Percentiles rank a stretch among this genome's conserved stretches.
phyloP scores from a whole-genome alignment of 208 protist species.

The Kentomonas sorsogonicus region DNA sequence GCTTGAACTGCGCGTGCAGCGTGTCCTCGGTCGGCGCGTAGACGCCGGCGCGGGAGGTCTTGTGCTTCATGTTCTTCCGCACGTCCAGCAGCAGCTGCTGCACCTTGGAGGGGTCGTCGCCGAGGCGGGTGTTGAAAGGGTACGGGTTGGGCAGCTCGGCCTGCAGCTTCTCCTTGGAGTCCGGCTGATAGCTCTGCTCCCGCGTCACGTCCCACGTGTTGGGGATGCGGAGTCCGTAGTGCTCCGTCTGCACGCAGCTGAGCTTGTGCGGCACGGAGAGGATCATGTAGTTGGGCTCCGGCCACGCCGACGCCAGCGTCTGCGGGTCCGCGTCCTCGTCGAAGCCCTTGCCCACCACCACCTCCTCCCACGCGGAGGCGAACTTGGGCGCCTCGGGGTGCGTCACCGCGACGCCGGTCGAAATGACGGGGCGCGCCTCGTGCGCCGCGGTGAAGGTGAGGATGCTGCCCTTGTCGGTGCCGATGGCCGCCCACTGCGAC shows the following conservation, averaged over 20 bases:
- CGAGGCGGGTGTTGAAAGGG: conserved; percentile 78
- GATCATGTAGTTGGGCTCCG: conserved; percentile 86
- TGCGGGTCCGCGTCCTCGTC: conserved; percentile 22
- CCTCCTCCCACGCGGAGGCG: conserved; percentile 63
- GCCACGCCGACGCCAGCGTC: conserved; percentile 78
- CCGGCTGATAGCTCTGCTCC: conserved; percentile 67
- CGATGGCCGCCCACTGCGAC: conserved; percentile 75
- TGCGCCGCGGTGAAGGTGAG: conserved; percentile 66
- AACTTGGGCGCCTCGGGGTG: conserved; percentile 57
- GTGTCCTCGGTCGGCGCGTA: conserved; percentile 81
- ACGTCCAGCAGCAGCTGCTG: conserved; percentile 65
- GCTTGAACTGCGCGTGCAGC: conserved; percentile 66
- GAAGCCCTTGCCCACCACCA: conserved; percentile 68
- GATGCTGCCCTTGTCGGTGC: conserved; percentile 85
- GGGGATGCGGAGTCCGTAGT: conserved; percentile 27
- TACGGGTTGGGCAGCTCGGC: conserved; percentile 78
- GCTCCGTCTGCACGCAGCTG: conserved; percentile 59
- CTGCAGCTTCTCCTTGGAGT: conserved; percentile 82
- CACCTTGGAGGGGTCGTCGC: conserved; percentile 67
- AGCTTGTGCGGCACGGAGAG: conserved; percentile 71
- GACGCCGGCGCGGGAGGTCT: conserved; percentile 52
- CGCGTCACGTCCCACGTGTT: conserved; percentile 79
- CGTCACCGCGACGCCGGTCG: conserved; percentile 51
- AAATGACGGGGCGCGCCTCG: conserved; percentile 76
- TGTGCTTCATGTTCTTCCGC: conserved; percentile 63